phyloP scores from a whole-genome alignment of 805 yeast genomes.

The Nakazawaea siamensis region DNA sequence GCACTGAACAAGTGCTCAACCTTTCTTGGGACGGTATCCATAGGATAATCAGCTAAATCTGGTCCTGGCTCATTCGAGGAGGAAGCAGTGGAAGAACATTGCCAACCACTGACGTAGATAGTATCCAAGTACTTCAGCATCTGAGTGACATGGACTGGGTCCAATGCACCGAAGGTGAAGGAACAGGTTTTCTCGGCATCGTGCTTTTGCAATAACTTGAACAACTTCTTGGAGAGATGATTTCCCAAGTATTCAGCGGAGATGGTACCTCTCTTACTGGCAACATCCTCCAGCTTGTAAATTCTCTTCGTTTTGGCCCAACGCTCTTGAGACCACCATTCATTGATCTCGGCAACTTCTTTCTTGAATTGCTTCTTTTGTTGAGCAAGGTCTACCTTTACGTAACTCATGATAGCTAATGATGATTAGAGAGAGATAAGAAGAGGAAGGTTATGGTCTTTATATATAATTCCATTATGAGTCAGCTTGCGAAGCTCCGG shows the following conservation, averaged over 20 bases:
- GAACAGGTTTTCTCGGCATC: conserved; percentile 66
- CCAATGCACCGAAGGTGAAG: conserved; percentile 91
- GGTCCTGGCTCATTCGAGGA: conserved; percentile 97
- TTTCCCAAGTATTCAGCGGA: conserved; percentile 71
- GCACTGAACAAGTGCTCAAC: conserved; percentile 96
- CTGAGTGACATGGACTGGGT: conserved; percentile 91
- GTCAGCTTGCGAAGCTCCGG: neutral
- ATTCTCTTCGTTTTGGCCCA: conserved; percentile 85
- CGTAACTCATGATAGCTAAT: conserved; percentile 24
- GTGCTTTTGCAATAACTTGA: conserved; percentile 60
- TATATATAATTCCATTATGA: neutral
- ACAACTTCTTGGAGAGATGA: conserved; percentile 76
- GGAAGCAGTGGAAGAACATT: conserved; percentile 95
- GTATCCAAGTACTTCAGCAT: conserved; percentile 95
- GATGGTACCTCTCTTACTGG: conserved; percentile 76
- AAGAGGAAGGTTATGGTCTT: neutral
- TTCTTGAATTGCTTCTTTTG: conserved; percentile 59
- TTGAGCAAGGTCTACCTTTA: conserved; percentile 46
- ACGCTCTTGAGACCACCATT: conserved; percentile 94
- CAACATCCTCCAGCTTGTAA: conserved; percentile 84
- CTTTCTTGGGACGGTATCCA: conserved; percentile 98
- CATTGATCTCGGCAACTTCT: conserved; percentile 64
- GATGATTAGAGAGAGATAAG: neutral
- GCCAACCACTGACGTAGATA: conserved; percentile 96
- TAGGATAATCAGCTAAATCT: conserved; percentile 96